Evolutionary conservation across 1,139 yeast species (phyloP).

Genomic region (Hemisphaericaspora subhashii): DNA sequence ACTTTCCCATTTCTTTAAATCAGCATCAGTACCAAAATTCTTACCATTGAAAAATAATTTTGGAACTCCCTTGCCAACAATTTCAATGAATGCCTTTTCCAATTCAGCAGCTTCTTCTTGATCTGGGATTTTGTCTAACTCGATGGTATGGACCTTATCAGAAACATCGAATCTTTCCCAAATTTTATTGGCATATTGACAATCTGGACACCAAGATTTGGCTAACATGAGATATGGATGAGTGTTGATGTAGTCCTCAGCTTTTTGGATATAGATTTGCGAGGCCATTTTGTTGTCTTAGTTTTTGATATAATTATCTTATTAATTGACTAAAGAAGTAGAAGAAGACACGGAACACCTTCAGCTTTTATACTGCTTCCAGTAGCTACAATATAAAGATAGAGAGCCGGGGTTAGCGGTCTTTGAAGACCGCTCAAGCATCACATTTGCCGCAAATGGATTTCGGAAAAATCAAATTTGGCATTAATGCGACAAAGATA

Average conservation of each 20-base stretch:
- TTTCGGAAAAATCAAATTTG: no score
- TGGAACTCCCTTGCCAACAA: slow-evolving; percentile 74
- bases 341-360: no score
- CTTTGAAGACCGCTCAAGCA: no score
- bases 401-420: no score
- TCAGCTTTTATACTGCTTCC: no score
- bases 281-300: slow-evolving; percentile 2
- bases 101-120: slow-evolving; percentile 54
- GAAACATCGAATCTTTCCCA: slow-evolving; percentile 52
- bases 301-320: neutral
- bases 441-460: no score
- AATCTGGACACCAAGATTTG: slow-evolving; percentile 79
- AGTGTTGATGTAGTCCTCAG: slow-evolving; percentile 43
- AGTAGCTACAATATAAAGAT: no score
- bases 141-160: slow-evolving; percentile 53
- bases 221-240: slow-evolving; percentile 59
- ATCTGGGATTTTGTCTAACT: slow-evolving; percentile 56
- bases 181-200: slow-evolving; percentile 58
- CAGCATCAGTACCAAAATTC: slow-evolving; percentile 58
- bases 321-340: neutral
- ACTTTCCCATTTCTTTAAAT: slow-evolving; percentile 46
- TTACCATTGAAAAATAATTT: slow-evolving; percentile 66
- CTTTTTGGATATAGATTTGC: slow-evolving; percentile 19
- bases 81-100: slow-evolving; percentile 59
- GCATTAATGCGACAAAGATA: no score